These are phyloP conservation scores for Karstenula rhodostoma DNA, from an alignment of 2,329 filamentous ascomycete genomes.

Conservation along the genomic window DNA sequence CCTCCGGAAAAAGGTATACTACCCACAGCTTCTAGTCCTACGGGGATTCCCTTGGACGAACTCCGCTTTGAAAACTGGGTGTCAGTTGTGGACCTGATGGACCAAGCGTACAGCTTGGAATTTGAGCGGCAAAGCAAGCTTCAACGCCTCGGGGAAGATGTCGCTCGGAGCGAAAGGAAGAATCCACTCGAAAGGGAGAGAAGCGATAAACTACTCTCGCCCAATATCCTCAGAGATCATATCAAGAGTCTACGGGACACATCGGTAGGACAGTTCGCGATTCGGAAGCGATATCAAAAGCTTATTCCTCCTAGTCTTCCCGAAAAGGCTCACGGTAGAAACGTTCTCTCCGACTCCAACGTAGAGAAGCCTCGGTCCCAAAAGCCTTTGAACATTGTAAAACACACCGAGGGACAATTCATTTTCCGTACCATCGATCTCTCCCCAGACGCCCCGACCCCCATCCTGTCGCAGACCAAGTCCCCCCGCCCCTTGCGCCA, in stretches of 20 bases:
- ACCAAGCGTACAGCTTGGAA: slow-evolving; percentile 39
- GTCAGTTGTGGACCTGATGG: slow-evolving; percentile 56
- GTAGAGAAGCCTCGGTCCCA: background rate
- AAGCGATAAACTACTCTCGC: too few species aligned
- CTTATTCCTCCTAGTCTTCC: background rate
- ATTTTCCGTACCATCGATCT: background rate
- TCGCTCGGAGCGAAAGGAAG: background rate
- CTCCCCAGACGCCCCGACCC: background rate
- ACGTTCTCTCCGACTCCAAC: background rate
- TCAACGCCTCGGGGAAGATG: background rate
- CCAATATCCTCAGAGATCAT: background rate
- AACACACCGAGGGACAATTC: background rate
- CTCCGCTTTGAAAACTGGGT: slow-evolving; percentile 62
- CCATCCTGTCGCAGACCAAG: background rate
- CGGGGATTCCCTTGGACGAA: slow-evolving; percentile 54
- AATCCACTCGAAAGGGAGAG: background rate
- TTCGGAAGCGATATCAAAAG: background rate
- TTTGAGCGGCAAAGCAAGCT: background rate
- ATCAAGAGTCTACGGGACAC: slow-evolving; percentile 6
- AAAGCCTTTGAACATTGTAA: background rate
- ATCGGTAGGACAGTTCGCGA: background rate
- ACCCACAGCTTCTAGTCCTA: slow-evolving; percentile 34
- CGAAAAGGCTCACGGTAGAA: background rate
- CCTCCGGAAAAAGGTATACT: slow-evolving; percentile 17
- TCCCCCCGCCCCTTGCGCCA: background rate